Evolutionary conservation across 768 basidiomycete genomes (phyloP).

Genomic region (Russula foetens): DNA sequence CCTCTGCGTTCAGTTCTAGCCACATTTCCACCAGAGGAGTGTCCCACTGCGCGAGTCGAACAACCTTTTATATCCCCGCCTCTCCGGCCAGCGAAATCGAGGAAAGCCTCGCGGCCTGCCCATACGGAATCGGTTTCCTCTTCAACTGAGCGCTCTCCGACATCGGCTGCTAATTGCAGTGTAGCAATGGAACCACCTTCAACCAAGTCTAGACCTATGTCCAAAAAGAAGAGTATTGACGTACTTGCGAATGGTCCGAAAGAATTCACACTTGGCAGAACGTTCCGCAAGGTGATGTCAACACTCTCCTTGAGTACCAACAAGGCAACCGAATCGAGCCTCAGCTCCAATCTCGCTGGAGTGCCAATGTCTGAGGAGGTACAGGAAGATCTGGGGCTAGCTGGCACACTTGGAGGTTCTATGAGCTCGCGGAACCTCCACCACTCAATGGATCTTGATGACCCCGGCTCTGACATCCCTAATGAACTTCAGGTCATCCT

Average conservation of each 20-base stretch:
- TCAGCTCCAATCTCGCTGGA: conserved; percentile 8
- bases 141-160: not conserved
- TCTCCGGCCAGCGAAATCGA: not conserved
- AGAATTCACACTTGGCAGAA: conserved; percentile 1
- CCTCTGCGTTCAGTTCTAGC: not conserved
- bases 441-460: conserved; percentile 41
- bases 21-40: not conserved
- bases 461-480: conserved; percentile 76
- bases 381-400: conserved; percentile 51
- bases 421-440: conserved; percentile 39
- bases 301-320: conserved; percentile 10
- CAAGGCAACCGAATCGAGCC: not conserved
- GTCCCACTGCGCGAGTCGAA: not conserved
- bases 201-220: not conserved
- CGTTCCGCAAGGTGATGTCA: conserved; percentile 17
- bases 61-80: not conserved
- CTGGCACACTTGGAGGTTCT: conserved; percentile 61
- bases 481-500: conserved; percentile 65
- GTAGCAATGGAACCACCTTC: not conserved
- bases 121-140: not conserved
- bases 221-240: not conserved
- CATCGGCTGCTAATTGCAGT: too few relatives aligned
- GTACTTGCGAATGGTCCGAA: not conserved
- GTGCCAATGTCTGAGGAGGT: conserved; percentile 41
- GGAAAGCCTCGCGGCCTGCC: not conserved